phyloP scores from a whole-genome alignment of 768 basidiomycete genomes.

The Boletus patriciae region DNA sequence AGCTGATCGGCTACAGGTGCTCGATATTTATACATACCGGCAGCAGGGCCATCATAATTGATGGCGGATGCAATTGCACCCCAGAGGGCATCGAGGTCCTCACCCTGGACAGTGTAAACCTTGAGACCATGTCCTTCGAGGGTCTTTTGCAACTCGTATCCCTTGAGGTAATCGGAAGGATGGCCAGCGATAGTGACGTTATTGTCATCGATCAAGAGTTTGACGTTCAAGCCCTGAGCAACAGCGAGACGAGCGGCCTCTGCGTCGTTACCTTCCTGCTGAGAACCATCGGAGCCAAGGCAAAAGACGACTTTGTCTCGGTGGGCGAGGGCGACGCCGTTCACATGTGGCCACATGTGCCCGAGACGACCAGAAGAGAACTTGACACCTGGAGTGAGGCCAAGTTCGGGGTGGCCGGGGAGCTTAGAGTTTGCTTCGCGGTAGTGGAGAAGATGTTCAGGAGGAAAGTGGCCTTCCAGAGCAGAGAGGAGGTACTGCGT shows the following conservation, averaged over 20 bases:
- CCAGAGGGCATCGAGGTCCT: conserved; percentile 81
- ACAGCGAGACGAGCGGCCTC: conserved; percentile 88
- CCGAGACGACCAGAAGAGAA: conserved; percentile 93
- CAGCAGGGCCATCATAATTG: conserved; percentile 71
- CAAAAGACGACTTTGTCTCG: conserved; percentile 75
- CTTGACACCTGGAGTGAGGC: conserved; percentile 88
- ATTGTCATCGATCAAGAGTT: conserved; percentile 87
- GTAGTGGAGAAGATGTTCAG: conserved; percentile 80
- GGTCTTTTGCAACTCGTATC: conserved; percentile 69
- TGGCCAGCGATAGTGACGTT: conserved; percentile 93
- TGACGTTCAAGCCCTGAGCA: conserved; percentile 79
- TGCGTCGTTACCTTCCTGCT: conserved; percentile 90
- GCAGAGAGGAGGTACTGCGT: conserved; percentile 86
- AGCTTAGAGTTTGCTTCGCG: conserved; percentile 84
- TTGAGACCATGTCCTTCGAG: conserved; percentile 81
- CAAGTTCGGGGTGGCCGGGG: conserved; percentile 87
- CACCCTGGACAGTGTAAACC: conserved; percentile 71
- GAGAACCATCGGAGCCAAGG: conserved; percentile 87
- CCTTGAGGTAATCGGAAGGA: conserved; percentile 82
- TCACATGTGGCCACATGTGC: conserved; percentile 88
- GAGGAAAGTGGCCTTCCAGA: conserved; percentile 67
- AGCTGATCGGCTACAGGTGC: background rate
- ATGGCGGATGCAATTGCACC: conserved; percentile 56
- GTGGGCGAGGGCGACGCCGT: conserved; percentile 81
- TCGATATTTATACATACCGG: conserved; percentile 44